A percentile compares a stretch with the other conserved stretches of the same genome.
These are phyloP conservation scores for Eucalyptus erythrocorys DNA, from an alignment of 345 rosid species.

Conservation along the genomic window DNA sequence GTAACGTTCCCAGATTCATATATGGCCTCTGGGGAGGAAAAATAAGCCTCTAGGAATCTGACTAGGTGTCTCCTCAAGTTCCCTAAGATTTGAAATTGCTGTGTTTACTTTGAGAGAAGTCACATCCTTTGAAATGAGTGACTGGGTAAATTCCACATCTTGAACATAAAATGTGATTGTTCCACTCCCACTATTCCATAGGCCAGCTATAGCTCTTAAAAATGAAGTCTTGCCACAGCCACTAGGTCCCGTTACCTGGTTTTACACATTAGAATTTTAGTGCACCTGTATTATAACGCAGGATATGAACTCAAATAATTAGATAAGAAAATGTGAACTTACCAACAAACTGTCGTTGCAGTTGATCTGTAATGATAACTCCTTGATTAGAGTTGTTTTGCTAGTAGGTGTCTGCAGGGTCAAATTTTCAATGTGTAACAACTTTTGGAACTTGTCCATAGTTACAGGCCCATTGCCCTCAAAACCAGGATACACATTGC, in stretches of 20 bases:
- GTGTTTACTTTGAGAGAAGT: constrained; percentile 6
- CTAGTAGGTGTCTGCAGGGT: constrained; percentile 72
- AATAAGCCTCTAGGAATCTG: constrained; percentile 39
- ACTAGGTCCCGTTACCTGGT: constrained; percentile 85
- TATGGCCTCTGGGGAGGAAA: constrained; percentile 98
- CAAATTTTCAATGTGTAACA: constrained; percentile 52
- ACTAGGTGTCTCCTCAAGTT: constrained; percentile 9
- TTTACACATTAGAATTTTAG: background rate
- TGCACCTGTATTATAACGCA: background rate
- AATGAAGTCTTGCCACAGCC: constrained; percentile 96
- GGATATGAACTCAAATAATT: background rate
- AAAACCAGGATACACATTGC: constrained; percentile 9
- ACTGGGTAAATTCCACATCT: constrained; percentile 14
- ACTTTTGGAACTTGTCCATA: constrained; percentile 13
- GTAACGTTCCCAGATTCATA: constrained; percentile 93
- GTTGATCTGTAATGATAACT: constrained; percentile 44
- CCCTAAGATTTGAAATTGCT: background rate
- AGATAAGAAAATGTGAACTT: background rate
- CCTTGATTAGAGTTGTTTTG: constrained; percentile 56
- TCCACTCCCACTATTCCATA: constrained; percentile 84
- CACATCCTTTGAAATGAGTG: constrained; percentile 11
- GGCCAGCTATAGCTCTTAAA: constrained; percentile 92
- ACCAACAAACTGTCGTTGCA: constrained; percentile 76
- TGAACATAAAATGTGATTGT: constrained; percentile 58
- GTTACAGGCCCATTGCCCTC: constrained; percentile 48